phyloP scores from a whole-genome alignment of 2,329 filamentous ascomycete species.

The Talaromyces sp. region DNA sequence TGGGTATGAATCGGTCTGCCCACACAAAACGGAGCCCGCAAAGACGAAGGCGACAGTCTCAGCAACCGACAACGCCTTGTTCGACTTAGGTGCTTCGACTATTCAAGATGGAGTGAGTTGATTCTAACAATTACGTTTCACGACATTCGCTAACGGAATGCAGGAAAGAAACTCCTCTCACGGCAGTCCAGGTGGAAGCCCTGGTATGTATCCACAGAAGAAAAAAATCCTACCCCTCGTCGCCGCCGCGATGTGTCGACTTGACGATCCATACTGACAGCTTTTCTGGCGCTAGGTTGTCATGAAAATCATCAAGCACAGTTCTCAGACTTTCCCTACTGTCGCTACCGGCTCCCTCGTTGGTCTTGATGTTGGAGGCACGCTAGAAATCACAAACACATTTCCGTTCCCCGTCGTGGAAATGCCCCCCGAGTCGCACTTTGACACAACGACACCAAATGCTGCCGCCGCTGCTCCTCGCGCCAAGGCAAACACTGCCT shows the following conservation, averaged over 20 bases:
- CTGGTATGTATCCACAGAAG: constrained; percentile 62
- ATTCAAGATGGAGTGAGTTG: constrained; percentile 36
- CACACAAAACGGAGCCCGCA: constrained; percentile 32
- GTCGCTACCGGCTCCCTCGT: constrained; percentile 86
- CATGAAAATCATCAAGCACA: constrained; percentile 98
- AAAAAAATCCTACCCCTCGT: constrained; percentile 36
- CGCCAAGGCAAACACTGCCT: constrained; percentile 81
- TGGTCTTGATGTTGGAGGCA: constrained; percentile 81
- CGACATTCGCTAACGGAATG: constrained; percentile 27
- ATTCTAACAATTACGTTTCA: background rate
- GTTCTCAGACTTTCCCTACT: constrained; percentile 81
- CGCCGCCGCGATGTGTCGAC: constrained; percentile 22
- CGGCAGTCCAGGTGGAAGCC: constrained; percentile 90
- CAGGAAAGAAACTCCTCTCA: constrained; percentile 70
- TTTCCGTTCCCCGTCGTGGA: constrained; percentile 92
- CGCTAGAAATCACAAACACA: constrained; percentile 87
- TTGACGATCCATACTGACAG: constrained; percentile 29
- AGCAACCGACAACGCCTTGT: constrained; percentile 20
- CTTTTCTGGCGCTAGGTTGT: constrained; percentile 62
- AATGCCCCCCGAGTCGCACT: constrained; percentile 67
- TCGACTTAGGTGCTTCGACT: constrained; percentile 25
- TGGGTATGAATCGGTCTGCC: constrained; percentile 29
- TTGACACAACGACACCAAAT: constrained; percentile 66
- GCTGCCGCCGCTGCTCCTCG: constrained; percentile 84
- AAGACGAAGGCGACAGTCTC: constrained; percentile 19